Evolutionary conservation across 108 stramenopile species (phyloP), one percentile per base, ranked within the genome.

Genomic region (Cyclostephanos invisitatus): DNA sequence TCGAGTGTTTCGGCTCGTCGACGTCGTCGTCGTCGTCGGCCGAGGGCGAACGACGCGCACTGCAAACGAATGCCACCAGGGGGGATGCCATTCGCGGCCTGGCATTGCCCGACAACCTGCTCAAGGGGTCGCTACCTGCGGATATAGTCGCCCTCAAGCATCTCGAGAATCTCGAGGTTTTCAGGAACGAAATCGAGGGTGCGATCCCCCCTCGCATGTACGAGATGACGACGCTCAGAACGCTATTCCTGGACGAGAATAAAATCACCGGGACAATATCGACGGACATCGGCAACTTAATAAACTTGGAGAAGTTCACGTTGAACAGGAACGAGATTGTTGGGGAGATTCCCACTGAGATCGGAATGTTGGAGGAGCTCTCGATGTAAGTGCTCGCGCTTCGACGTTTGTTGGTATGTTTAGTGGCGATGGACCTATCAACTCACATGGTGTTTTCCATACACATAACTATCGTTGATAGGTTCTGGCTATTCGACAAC

Each of bases 271-370:
- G 84, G 29, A 59, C 53, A 0, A 71, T 87, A 27, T 83, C 87
- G 0, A 67, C 47, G 5, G 68, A 76, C 14, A 48, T 91, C 10
- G 87, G 86, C 15, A 36, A 67, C 21, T 55, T 91, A 54, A 75
- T 77, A 20, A 85, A 78, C 29, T 51, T 94, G 53, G 76, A 82
- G n/a, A 67, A 74, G 18, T 70, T 87, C 21, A 58, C 76, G 28
- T 49, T 87, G 64, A 77, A 82, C 56, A 58, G 46, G 44, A 90
- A 90, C 50, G 25, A 59, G 0, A 82, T 90, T 17, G 48, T 29
- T 3, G 89, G 75, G 5, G 47, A 48, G 6, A 53, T 90, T 15
- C 84, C 86, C 7, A 67, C 38, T 2, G 78, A 69, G 69, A 56
- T 80, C 25, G 78, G 74, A 17, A 5, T 32, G 40, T 42, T 78